phyloP scores from a whole-genome alignment of 768 basidiomycete genomes.

The Termitomyces sp. region DNA sequence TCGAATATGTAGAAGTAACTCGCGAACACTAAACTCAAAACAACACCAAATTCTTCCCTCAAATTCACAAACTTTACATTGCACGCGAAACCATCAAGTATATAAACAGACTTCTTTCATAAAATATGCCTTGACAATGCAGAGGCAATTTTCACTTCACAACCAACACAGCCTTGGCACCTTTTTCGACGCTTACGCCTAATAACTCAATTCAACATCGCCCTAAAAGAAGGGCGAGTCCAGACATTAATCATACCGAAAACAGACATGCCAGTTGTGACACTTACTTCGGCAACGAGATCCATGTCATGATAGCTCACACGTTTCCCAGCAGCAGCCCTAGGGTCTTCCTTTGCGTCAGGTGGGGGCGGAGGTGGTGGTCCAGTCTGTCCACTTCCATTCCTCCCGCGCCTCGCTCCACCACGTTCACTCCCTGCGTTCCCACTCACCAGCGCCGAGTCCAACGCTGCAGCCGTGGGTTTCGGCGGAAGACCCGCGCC shows the following conservation, averaged over 20 bases:
- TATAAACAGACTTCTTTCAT: background rate
- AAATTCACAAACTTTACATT: slow-evolving; percentile 1
- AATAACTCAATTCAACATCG: slow-evolving; percentile 57
- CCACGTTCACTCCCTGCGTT: slow-evolving; percentile 36
- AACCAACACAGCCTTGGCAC: background rate
- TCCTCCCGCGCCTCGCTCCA: slow-evolving; percentile 30
- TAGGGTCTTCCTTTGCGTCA: slow-evolving; percentile 88
- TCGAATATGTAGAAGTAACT: background rate
- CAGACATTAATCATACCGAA: slow-evolving; percentile 6
- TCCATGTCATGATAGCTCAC: slow-evolving; percentile 97
- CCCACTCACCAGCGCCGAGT: slow-evolving; percentile 48
- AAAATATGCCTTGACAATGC: background rate
- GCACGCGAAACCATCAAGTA: background rate
- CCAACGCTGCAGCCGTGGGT: slow-evolving; percentile 52
- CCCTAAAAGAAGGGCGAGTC: slow-evolving; percentile 30
- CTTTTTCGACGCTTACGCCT: slow-evolving; percentile 8
- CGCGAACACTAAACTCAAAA: slow-evolving; percentile 22
- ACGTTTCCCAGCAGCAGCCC: slow-evolving; percentile 82
- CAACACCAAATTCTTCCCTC: slow-evolving; percentile 25
- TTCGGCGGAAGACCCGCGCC: slow-evolving; percentile 79
- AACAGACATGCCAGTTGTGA: slow-evolving; percentile 6
- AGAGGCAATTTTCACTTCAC: background rate
- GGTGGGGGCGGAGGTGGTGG: slow-evolving; percentile 78
- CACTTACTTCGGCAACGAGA: slow-evolving; percentile 69
- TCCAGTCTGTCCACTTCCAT: slow-evolving; percentile 30